Evolutionary conservation across 129 eudicot species (phyloP).

Genomic region (Dittrichia graveolens): DNA sequence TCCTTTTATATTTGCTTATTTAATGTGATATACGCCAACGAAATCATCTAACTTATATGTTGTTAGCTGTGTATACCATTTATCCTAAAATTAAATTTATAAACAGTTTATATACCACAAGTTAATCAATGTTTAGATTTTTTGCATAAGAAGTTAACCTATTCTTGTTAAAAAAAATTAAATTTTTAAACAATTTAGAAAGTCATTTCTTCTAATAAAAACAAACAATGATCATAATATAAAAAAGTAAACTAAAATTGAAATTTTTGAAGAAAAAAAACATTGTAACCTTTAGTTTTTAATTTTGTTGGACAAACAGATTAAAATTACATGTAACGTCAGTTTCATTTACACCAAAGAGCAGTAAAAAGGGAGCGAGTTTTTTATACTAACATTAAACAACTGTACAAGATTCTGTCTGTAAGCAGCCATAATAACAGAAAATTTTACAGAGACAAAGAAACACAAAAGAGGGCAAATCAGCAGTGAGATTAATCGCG

Average conservation of each 20-base stretch:
- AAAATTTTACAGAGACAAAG: constrained; percentile 42
- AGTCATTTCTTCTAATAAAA: neutral
- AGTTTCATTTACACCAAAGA: constrained; percentile 22
- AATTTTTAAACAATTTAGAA: too few species aligned
- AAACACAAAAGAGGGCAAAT: constrained; percentile 38
- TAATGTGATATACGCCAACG: too few species aligned
- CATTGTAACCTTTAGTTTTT: neutral
- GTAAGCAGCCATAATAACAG: constrained; percentile 42
- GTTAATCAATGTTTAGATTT: too few species aligned
- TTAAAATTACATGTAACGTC: constrained; percentile 22
- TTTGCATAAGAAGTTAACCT: too few species aligned
- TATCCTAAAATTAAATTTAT: too few species aligned
- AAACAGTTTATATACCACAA: too few species aligned
- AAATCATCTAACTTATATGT: too few species aligned
- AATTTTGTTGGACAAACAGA: constrained; percentile 18
- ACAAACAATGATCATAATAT: neutral
- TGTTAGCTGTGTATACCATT: too few species aligned
- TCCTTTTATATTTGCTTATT: too few species aligned
- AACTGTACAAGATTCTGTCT: constrained; percentile 47
- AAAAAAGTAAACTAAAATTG: neutral
- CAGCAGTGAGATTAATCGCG: constrained; percentile 34
- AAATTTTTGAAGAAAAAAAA: neutral
- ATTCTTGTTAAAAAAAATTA: too few species aligned
- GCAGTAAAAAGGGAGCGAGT: constrained; percentile 22
- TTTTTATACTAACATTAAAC: constrained; percentile 26